Evolutionary conservation across 148 eudicot species (phyloP), one percentile per base, ranked within the genome.

Genomic region (Persicaria maculosa): DNA sequence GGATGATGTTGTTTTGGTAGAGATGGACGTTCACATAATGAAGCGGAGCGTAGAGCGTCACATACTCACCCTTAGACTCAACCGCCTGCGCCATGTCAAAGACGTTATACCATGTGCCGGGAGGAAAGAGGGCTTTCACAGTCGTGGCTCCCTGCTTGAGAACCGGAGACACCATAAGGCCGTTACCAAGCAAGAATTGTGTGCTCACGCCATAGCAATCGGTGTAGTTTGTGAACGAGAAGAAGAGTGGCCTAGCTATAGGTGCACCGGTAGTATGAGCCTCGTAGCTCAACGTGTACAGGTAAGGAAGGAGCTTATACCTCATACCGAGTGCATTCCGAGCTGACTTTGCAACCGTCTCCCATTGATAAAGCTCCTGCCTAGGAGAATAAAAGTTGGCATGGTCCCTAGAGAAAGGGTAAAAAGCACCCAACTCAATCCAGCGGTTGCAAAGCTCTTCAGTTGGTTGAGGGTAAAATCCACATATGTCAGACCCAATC

Each of bases 401-500:
- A 77, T 94, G 98, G 80, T 94, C 98, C 68, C 98, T 85, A 19
- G 98, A 92, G 78, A 94, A 94, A 1, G 98, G 98, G 81, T 94
- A 94, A 73, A 94, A 94, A 5, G 98, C 98, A 9, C 98, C 98
- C 69, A 94, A 25, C 71, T 94, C 97, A 9, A 94, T 94, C 98
- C 98, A 94, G 73, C 98, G 92, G 77, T 92, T 94, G 84, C 98
- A 94, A 3, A 94, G 93, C 77, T 94, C 98, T 76, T 94, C 98
- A 0, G 96, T 92, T 1, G 98, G 93, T 65, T 86, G 85, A 5
- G 97, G 98, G 74, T 92, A 94, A 77, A 94, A 94, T 45, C 98
- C 98, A 61, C 98, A 94, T 53, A 94, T 94, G 77, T 94, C 98
- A 4, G 98, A 81, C 52, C 98, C 98, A 40, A 94, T 97, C 98